Evolutionary conservation across 257 asterid genomes (phyloP), one percentile per base, ranked within the genome.

Genomic region (Jasminum sambac): DNA sequence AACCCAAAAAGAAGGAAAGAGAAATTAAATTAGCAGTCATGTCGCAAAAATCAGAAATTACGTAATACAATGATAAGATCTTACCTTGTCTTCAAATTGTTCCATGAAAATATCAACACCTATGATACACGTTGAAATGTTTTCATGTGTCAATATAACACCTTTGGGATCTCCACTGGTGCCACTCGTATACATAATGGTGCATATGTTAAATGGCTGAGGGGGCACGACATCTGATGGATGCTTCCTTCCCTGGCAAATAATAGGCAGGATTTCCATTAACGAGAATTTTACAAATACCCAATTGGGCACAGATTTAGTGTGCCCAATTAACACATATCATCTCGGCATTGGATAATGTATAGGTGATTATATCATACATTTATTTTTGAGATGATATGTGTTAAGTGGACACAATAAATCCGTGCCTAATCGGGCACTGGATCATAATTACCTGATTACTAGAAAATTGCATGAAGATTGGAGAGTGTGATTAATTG

Each of bases 121-220:
- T 43, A 78, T 75, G 57, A 88, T 78, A 75, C 64, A 81, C 2
- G 95, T 84, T 50, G 88, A 42, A 70, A 91, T 78, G 74, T 85
- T 91, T 68, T 89, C 96, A 73, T 94, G 99, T 46, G 97, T 94
- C 86, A 94, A 74, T 41, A 94, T 80, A 55, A 94, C 99, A 24
- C 99, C 99, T 85, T 94, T 94, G 0, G 99, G 99, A 55, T 85
- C 86, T 34, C 99, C 99, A 36, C 99, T 91, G 17, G 99, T 94
- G 42, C 99, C 99, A 63, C 99, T 94, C 2, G 99, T 94, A 84
- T 94, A 94, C 99, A 94, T 94, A 48, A 94, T 88, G 13, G 99
- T 91, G 77, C 97, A 81, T 13, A 81, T 83, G 78, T 76, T 63
- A 14, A 74, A 69, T 23, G 95, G 86, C 77, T 78, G 72, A 2